Conservation (phyloP, 768 basidiomycete genomes). For the Panus rudis region DNA sequence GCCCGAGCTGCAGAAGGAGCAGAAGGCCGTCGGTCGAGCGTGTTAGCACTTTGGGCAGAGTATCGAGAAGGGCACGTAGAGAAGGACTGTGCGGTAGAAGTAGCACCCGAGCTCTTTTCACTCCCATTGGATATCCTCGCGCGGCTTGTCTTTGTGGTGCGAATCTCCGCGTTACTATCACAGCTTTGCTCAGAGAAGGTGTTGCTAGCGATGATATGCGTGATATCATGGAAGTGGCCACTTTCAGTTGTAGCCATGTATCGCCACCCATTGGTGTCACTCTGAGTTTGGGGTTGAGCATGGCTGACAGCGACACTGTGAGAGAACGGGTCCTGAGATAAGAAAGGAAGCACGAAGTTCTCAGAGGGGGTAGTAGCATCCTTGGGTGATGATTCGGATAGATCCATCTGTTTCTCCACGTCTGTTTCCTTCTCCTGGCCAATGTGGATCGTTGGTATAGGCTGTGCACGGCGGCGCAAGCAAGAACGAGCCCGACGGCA, state of each 20-base stretch:
- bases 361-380: neutral
- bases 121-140: neutral
- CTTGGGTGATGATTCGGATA: neutral
- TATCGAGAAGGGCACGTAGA: slow-evolving; percentile 23
- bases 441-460: neutral
- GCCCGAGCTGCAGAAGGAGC: neutral
- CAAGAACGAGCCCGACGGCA: slow-evolving; percentile 9
- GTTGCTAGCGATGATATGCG: slow-evolving; percentile 18
- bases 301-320: neutral
- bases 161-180: no score
- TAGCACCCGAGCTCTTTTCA: slow-evolving; percentile 18
- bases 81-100: slow-evolving; percentile 21
- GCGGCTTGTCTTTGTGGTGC: neutral
- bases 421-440: neutral
- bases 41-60: slow-evolving; percentile 14
- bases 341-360: neutral
- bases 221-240: slow-evolving; percentile 19
- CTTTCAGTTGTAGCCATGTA: slow-evolving; percentile 8
- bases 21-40: neutral
- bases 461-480: neutral
- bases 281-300: neutral
- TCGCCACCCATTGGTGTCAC: slow-evolving; percentile 6
- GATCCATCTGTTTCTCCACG: neutral
- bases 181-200: slow-evolving; percentile 3
- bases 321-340: neutral